Conservation (phyloP, 2,329 filamentous ascomycete species). For the Colletotrichum coccodes region DNA sequence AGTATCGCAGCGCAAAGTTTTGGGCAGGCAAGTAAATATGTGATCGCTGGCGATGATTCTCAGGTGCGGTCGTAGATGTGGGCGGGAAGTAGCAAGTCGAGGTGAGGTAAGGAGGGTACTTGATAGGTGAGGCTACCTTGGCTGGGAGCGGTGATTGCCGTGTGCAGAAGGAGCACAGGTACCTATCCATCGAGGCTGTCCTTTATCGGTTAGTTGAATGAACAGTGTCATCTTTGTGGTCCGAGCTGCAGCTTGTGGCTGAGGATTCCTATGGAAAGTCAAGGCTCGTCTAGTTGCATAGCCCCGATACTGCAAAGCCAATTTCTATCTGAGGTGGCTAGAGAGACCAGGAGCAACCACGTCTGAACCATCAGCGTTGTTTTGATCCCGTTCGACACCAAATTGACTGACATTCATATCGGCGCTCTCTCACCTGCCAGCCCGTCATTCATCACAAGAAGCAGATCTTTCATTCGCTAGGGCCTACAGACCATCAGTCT, state of each 20-base stretch:
- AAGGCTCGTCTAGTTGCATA: neutral
- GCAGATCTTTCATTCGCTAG: neutral
- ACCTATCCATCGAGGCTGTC: conserved; percentile 2
- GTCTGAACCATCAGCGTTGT: conserved; percentile 21
- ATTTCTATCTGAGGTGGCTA: conserved; percentile 3
- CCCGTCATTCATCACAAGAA: conserved; percentile 7
- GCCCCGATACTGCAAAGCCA: neutral
- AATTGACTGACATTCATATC: conserved; percentile 4
- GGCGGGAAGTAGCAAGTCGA: neutral
- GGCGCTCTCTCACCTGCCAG: neutral
- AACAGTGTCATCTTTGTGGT: neutral
- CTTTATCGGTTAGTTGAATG: conserved; percentile 29
- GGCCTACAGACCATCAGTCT: conserved; percentile 4
- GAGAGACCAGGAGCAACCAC: conserved; percentile 8
- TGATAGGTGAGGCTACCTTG: conserved; percentile 16
- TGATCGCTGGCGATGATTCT: neutral
- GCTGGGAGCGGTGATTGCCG: conserved; percentile 27
- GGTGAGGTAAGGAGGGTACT: neutral
- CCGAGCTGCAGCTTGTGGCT: neutral
- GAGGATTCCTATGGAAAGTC: neutral
- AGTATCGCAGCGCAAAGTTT: neutral
- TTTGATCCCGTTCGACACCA: conserved; percentile 19
- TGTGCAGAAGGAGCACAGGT: conserved; percentile 1
- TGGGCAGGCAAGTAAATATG: neutral
- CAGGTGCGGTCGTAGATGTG: neutral